Evolutionary conservation across 2,329 filamentous ascomycete species (phyloP).

Genomic region (Colletotrichum limetticola): DNA sequence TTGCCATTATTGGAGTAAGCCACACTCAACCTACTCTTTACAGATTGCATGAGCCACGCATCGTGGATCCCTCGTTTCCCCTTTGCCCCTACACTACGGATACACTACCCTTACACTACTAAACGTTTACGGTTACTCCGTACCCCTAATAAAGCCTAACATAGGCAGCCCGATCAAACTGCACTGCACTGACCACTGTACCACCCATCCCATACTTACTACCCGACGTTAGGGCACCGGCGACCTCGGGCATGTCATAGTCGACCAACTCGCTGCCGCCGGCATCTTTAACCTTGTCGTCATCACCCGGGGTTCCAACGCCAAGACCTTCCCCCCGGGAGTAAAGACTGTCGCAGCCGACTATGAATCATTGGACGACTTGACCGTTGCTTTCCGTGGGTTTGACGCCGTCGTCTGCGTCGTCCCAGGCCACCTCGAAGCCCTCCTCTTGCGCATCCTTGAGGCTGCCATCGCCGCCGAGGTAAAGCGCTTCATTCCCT

Average conservation of each 20-base stretch:
- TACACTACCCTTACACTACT: too few species aligned
- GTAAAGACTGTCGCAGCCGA: constrained; percentile 47
- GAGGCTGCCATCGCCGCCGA: constrained; percentile 63
- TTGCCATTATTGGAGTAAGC: constrained; percentile 17
- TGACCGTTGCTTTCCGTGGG: constrained; percentile 62
- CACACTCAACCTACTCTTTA: neutral
- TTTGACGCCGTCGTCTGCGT: constrained; percentile 67
- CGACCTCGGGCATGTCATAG: constrained; percentile 44
- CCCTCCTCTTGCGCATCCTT: constrained; percentile 59
- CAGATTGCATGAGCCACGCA: neutral
- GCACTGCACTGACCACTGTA: constrained; percentile 10
- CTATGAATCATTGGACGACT: constrained; percentile 50
- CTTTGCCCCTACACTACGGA: neutral
- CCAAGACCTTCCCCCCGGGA: constrained; percentile 44
- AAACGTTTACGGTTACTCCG: too few species aligned
- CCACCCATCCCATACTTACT: neutral
- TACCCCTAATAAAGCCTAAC: neutral
- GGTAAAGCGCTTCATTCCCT: constrained; percentile 64
- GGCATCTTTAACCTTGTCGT: constrained; percentile 47
- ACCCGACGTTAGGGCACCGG: constrained; percentile 39
- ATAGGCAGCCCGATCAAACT: neutral
- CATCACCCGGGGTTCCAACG: constrained; percentile 52
- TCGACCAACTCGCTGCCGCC: constrained; percentile 42
- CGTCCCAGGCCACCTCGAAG: constrained; percentile 50
- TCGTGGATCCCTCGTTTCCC: neutral